phyloP scores from a whole-genome alignment of 371 early-diverging fungal species.

The Phascolomyces articulosus region DNA sequence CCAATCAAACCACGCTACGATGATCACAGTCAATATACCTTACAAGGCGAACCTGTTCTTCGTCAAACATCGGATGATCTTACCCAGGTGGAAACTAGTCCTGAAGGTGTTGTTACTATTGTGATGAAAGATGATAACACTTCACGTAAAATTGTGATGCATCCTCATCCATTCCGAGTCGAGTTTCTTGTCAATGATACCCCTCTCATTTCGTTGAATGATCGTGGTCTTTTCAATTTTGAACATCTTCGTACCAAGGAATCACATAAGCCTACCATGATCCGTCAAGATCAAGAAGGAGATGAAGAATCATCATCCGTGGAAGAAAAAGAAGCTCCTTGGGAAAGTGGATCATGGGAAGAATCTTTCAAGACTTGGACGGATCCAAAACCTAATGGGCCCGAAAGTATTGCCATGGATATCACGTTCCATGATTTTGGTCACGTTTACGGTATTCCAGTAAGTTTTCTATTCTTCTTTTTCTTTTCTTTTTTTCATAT shows the following conservation, averaged over 20 bases:
- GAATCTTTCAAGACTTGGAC: conserved; percentile 87
- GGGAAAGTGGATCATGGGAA: conserved; percentile 78
- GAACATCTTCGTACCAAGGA: conserved; percentile 82
- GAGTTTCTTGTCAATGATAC: conserved; percentile 66
- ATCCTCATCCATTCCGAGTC: conserved; percentile 65
- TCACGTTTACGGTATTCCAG: conserved; percentile 94
- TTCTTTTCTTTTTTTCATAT: too few relatives aligned
- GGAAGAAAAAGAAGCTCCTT: conserved; percentile 46
- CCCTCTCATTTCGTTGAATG: conserved; percentile 77
- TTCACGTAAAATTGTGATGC: conserved; percentile 50
- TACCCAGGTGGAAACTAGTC: conserved; percentile 4
- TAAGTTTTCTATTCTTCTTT: too few relatives aligned
- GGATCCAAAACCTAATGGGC: conserved; percentile 93
- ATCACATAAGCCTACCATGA: conserved; percentile 42
- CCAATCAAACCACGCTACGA: conserved; percentile 77
- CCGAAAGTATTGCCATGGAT: conserved; percentile 92
- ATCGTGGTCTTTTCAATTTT: conserved; percentile 81
- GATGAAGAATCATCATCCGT: too few relatives aligned
- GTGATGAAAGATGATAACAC: conserved; percentile 19
- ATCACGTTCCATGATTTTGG: conserved; percentile 84
- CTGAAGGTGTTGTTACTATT: conserved; percentile 23
- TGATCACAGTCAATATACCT: conserved; percentile 62
- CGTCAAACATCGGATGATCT: not conserved
- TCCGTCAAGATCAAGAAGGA: conserved; percentile 43
- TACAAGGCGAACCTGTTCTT: conserved; percentile 46